Conservation (phyloP, 1,139 yeast genomes). For the Candida pseudoviswanathii region DNA sequence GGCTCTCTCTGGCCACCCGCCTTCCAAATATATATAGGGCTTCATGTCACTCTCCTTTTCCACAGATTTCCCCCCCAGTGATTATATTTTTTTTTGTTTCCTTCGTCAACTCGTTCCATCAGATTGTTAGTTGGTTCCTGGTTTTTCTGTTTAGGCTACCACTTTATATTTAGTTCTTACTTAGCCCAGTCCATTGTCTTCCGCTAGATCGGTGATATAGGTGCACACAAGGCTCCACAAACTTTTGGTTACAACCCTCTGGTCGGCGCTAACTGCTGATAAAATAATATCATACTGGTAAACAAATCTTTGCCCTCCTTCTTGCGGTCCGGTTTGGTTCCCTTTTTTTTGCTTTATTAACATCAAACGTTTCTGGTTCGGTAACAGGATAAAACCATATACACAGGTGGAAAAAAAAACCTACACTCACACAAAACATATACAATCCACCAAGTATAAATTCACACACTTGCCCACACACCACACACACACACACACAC, state of each 20-base stretch:
- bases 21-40: background rate
- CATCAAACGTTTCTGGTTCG: background rate
- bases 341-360: background rate
- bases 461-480: background rate
- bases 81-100: background rate
- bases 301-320: background rate
- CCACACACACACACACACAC: background rate
- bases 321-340: background rate
- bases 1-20: background rate
- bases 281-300: background rate
- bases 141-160: too few species aligned
- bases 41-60: background rate
- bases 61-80: too few species aligned
- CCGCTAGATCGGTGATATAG: background rate
- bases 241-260: background rate
- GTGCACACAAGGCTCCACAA: background rate
- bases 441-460: background rate
- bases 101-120: background rate
- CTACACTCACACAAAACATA: background rate
- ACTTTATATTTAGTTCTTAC: too few species aligned
- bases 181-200: too few species aligned
- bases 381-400: conserved; percentile 1
- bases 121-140: too few species aligned
- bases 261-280: too few species aligned
- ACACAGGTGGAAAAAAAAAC: background rate